Base-by-base conservation (phyloP, 2,329 filamentous ascomycete species). In the Penicillium sp. region DNA sequence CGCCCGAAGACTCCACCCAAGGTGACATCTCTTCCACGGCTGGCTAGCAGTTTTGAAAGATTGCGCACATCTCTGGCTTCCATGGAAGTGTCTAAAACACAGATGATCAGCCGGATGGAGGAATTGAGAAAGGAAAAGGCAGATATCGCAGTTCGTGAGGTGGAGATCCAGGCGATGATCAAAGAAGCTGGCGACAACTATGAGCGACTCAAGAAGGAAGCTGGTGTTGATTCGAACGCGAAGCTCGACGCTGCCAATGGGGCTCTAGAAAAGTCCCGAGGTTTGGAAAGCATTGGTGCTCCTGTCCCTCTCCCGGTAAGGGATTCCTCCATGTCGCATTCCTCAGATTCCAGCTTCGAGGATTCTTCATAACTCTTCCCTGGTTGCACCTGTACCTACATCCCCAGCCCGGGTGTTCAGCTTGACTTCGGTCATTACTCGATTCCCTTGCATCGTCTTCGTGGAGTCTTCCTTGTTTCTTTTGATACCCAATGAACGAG, bases 121-220 rank as follows among this genome's bases (percentile, higher is more conserved):
- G 84, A 84, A 45, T 75, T 92, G 46, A 81, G 84, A 61, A 78
- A 79, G 56, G 90, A 95, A 68, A 89, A 87, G 66, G 76, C 79
- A 4, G 83, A 88, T 31, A 83, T 96, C 40, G 74, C 82, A 5
- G 79, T 81, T 58, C 80, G 91, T 55, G 89, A 96, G 72, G 81
- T 79, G 6, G 89, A 94, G 71, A 88, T 97, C 0, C 92, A 97
- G 72, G 80, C 82, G 21, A 76, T 95, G 52, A 76, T 97, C 50
- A 87, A 91, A 68, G 87, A 94, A 69, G 90, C 91, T 0, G 91
- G 90, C 0, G 85, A 89, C 57, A 81, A 84, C 59, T 90, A 88
- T 68, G 81, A 86, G 63, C 80, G 78, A 51, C 66, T 87, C 54
- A 80, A 81, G 52, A 73, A 67, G 18, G 75, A 78, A 59, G 74